A percentile compares a stretch with the other conserved stretches of the same genome.
These are phyloP conservation scores for Globisporangium carolinianum DNA, from an alignment of 352 stramenopile species.

Conservation along the genomic window DNA sequence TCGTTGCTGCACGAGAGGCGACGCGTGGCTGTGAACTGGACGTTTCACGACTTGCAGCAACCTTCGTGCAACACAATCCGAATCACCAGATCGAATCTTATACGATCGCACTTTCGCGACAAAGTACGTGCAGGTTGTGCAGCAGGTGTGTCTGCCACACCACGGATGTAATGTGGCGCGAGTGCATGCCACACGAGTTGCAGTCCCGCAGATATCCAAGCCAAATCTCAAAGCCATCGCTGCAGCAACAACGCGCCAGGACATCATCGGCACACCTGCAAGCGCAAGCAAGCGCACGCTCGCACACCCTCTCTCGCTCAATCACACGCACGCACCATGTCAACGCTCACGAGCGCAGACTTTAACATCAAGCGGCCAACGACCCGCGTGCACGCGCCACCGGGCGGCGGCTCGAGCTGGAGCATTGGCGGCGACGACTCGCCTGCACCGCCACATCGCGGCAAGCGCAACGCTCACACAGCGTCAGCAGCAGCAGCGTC, in stretches of 20 bases:
- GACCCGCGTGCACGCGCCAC: slow-evolving; percentile 74
- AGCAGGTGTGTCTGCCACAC: too few species aligned
- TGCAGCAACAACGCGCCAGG: slow-evolving; percentile 1
- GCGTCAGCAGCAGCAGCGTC: background rate
- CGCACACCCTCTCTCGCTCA: background rate
- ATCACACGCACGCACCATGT: slow-evolving; percentile 31
- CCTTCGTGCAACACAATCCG: slow-evolving; percentile 7
- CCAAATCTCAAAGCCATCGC: background rate
- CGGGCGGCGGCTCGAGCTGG: slow-evolving; percentile 74
- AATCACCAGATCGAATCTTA: slow-evolving; percentile 5
- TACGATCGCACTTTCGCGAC: background rate
- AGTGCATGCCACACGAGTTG: too few species aligned
- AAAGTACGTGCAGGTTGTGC: background rate
- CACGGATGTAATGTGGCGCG: too few species aligned
- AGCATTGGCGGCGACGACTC: slow-evolving; percentile 46
- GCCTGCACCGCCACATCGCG: slow-evolving; percentile 17
- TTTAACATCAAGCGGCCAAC: slow-evolving; percentile 82
- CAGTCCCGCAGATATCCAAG: background rate
- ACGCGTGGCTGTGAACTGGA: background rate
- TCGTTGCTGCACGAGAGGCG: background rate
- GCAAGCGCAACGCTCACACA: slow-evolving; percentile 9
- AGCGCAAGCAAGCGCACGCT: too few species aligned
- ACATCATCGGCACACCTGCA: background rate
- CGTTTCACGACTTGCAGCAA: background rate
- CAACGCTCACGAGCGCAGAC: slow-evolving; percentile 76